Percentiles rank a stretch among this genome's conserved stretches.
phyloP scores from a whole-genome alignment of 1,284 basidiomycete genomes.

The Exsudoporus floridanus region DNA sequence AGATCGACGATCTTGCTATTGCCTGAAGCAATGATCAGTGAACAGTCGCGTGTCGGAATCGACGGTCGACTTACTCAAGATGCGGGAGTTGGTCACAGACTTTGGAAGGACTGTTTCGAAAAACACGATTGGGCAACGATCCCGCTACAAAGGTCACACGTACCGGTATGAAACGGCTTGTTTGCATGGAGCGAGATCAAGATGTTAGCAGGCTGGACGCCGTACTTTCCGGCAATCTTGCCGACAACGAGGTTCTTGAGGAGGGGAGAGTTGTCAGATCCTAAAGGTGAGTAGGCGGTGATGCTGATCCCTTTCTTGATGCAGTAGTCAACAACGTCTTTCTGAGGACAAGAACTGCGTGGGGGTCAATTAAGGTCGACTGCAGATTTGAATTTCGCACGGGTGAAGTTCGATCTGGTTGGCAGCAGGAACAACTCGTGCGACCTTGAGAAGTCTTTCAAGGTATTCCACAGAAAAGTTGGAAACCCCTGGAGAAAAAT shows the following conservation, averaged over 20 bases:
- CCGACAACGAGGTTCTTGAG: conserved; percentile 53
- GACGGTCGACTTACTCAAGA: conserved; percentile 26
- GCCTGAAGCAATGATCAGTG: not conserved
- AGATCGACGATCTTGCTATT: conserved; percentile 55
- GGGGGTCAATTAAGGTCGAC: conserved; percentile 4
- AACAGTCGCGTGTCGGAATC: not conserved
- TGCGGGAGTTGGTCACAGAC: conserved; percentile 55
- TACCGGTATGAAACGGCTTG: conserved; percentile 52
- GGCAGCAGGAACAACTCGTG: conserved; percentile 68
- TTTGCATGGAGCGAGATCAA: conserved; percentile 37
- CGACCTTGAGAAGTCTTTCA: conserved; percentile 54
- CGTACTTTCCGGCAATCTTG: conserved; percentile 53
- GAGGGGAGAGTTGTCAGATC: conserved; percentile 75
- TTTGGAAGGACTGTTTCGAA: conserved; percentile 52
- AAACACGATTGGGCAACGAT: not conserved
- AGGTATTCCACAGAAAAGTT: conserved; percentile 67
- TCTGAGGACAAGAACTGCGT: conserved; percentile 56
- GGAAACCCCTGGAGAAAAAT: conserved; percentile 49
- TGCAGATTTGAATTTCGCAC: conserved; percentile 25
- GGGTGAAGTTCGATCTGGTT: conserved; percentile 82
- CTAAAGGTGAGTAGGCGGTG: conserved; percentile 76
- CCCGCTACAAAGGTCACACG: conserved; percentile 5
- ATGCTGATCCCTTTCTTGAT: conserved; percentile 59
- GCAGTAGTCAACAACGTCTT: conserved; percentile 63
- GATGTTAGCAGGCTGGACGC: not conserved